Conservation (phyloP, 2,329 filamentous ascomycete genomes). For the Xylaria sp. region DNA sequence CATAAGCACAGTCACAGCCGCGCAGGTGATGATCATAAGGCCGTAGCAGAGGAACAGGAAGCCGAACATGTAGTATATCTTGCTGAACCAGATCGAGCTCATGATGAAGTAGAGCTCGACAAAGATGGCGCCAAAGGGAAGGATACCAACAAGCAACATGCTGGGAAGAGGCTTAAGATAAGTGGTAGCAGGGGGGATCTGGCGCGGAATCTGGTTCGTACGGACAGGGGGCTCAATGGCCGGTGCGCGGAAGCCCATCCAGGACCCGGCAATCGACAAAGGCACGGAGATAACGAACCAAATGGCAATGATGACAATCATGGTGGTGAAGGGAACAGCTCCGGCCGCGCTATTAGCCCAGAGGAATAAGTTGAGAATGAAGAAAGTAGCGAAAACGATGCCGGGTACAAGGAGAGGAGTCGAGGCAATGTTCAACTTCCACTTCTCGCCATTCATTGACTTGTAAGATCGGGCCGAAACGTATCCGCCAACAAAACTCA, state of each 20-base stretch:
- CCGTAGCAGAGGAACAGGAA: conserved; percentile 98
- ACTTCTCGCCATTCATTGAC: conserved; percentile 81
- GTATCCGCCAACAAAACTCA: conserved; percentile 90
- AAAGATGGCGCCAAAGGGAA: conserved; percentile 95
- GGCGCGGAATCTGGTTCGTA: conserved; percentile 95
- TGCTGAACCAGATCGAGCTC: conserved; percentile 97
- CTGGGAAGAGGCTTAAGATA: conserved; percentile 85
- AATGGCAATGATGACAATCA: conserved; percentile 87
- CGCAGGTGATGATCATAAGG: conserved; percentile 92
- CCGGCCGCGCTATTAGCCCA: conserved; percentile 91
- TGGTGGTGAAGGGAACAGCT: conserved; percentile 92
- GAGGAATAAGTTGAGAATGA: conserved; percentile 91
- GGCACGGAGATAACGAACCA: conserved; percentile 98
- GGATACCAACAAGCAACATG: conserved; percentile 83
- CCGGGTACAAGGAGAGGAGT: conserved; percentile 83
- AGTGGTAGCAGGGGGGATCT: conserved; percentile 78
- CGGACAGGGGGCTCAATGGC: conserved; percentile 75
- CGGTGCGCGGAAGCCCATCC: conserved; percentile 78
- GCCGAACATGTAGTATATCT: conserved; percentile 99
- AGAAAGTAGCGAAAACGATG: conserved; percentile 82
- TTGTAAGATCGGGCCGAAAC: conserved; percentile 89
- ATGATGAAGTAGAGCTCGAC: conserved; percentile 99
- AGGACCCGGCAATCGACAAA: conserved; percentile 82
- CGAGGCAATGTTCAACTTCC: conserved; percentile 88
- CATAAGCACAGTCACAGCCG: conserved; percentile 86